Conservation (phyloP, 208 protist species). For the Phytomonas sp. region DNA sequence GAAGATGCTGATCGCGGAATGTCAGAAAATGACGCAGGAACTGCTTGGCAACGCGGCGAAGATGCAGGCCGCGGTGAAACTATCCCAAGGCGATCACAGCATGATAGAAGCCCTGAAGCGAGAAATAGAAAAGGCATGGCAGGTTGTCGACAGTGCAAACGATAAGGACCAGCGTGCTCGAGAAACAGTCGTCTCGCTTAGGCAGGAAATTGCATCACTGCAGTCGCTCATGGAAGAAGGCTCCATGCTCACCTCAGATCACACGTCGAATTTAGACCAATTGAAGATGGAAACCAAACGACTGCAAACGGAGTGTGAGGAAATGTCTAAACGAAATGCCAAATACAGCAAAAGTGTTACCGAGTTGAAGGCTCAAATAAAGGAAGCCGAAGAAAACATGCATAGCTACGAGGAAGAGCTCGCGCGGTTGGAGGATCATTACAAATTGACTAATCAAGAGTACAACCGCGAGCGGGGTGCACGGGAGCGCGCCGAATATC, state of each 20-base stretch:
- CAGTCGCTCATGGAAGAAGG: conserved; percentile 92
- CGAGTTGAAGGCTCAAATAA: conserved; percentile 37
- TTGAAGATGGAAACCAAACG: conserved; percentile 92
- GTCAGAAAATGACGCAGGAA: conserved; percentile 94
- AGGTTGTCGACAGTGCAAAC: conserved; percentile 94
- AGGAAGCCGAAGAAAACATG: conserved; percentile 37
- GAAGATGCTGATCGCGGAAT: conserved; percentile 93
- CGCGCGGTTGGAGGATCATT: conserved; percentile 37
- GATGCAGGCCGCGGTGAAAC: conserved; percentile 94
- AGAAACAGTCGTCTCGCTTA: conserved; percentile 94
- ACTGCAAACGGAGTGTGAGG: conserved; percentile 87
- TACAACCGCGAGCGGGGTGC: conserved; percentile 84
- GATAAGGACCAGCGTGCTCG: conserved; percentile 95
- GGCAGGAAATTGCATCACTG: conserved; percentile 92
- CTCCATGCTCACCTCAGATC: conserved; percentile 77
- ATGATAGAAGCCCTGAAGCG: conserved; percentile 96
- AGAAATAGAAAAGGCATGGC: conserved; percentile 97
- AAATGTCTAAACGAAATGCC: conserved; percentile 89
- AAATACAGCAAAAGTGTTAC: conserved; percentile 48
- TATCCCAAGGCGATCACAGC: conserved; percentile 95
- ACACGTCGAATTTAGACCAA: conserved; percentile 93
- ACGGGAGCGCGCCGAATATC: conserved; percentile 86
- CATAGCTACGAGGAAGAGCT: conserved; percentile 48
- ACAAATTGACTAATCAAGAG: conserved; percentile 56
- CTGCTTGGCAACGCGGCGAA: conserved; percentile 96